Percentiles rank a stretch among this genome's conserved stretches.
Evolutionary conservation across 2,329 filamentous ascomycete species (phyloP).

Genomic region (Calonectria crousiana): DNA sequence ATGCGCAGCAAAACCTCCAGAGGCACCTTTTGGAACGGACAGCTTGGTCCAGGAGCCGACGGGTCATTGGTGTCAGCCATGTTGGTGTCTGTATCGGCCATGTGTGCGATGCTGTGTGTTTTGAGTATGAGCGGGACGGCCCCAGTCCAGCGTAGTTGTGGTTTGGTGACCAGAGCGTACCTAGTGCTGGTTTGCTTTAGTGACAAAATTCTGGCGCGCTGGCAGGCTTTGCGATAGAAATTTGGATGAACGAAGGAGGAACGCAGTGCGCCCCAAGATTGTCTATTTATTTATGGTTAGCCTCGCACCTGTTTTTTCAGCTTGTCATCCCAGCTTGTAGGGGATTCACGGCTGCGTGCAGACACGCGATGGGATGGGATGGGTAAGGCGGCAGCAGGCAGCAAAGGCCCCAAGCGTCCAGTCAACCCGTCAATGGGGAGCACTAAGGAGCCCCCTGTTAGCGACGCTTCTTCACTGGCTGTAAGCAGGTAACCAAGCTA

Average conservation of each 20-base stretch:
- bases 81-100: neutral
- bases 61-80: constrained; percentile 33
- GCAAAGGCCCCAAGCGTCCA: neutral
- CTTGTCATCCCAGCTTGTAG: neutral
- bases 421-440: neutral
- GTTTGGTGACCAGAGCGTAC: neutral
- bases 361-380: neutral
- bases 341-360: constrained; percentile 2
- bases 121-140: neutral
- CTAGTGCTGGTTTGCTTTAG: neutral
- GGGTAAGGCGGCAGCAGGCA: neutral
- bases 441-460: constrained; percentile 1
- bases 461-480: neutral
- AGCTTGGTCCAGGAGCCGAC: constrained; percentile 25
- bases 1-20: constrained; percentile 71
- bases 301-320: neutral
- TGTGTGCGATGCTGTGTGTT: neutral
- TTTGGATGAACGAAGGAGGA: neutral
- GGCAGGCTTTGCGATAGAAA: neutral
- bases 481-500: neutral
- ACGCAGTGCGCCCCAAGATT: neutral
- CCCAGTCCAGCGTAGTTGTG: neutral
- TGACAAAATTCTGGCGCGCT: neutral
- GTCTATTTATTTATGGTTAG: constrained; percentile 10
- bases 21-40: constrained; percentile 57